Percentiles rank a stretch among this genome's conserved stretches.
Conservation (phyloP, 495 filamentous ascomycete genomes). For the Podospora conica region DNA sequence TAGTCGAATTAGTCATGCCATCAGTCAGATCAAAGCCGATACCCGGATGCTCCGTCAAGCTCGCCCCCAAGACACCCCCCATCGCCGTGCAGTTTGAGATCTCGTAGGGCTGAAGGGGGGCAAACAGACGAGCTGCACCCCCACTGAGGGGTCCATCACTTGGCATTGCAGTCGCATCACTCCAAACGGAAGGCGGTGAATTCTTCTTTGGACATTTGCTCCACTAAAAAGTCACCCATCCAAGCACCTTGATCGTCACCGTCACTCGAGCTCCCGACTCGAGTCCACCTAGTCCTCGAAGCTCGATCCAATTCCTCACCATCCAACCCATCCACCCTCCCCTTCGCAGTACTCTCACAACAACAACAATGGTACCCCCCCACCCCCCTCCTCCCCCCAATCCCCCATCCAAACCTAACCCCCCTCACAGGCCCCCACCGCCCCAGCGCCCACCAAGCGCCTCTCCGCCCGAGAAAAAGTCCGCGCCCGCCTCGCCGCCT, state of each 20-base stretch:
- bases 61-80: not conserved
- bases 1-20: no score
- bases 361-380: not conserved
- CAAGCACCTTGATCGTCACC: not conserved
- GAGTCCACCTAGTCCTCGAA: not conserved
- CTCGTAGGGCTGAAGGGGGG: slow-evolving; percentile 19
- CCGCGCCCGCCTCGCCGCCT: slow-evolving; percentile 26
- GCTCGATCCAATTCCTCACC: not conserved
- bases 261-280: not conserved
- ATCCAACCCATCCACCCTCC: not conserved
- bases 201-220: not conserved
- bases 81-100: not conserved
- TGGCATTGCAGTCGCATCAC: not conserved
- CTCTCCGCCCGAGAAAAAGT: slow-evolving; percentile 28
- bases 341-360: not conserved
- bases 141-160: slow-evolving; percentile 5
- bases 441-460: slow-evolving; percentile 22
- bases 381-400: not conserved
- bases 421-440: slow-evolving; percentile 25
- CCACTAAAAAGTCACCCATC: slow-evolving; percentile 29
- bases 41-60: not conserved
- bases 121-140: not conserved
- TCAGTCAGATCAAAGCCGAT: not conserved
- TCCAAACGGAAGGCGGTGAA: slow-evolving; percentile 20
- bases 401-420: not conserved